Conservation (phyloP, 2,329 filamentous ascomycete genomes). For the Talaromyces rugulosus region DNA sequence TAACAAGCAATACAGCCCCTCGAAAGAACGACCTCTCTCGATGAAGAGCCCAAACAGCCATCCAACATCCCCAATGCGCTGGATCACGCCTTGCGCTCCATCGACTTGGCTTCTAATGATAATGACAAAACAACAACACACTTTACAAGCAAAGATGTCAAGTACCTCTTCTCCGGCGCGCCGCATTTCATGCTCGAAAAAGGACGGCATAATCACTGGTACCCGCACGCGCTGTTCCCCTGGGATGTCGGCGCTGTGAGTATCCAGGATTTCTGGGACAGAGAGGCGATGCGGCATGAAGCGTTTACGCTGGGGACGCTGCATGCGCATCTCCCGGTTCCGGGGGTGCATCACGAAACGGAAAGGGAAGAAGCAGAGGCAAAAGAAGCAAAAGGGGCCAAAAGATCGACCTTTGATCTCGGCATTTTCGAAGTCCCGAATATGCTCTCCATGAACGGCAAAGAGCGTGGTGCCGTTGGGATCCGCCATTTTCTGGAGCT, state of each 20-base stretch:
- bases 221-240: slow-evolving; percentile 42
- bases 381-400: slow-evolving; percentile 20
- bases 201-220: slow-evolving; percentile 35
- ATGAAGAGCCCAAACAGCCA: slow-evolving; percentile 24
- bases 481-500: slow-evolving; percentile 47
- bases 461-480: slow-evolving; percentile 44
- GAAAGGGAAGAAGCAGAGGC: slow-evolving; percentile 19
- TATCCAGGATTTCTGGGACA: slow-evolving; percentile 39
- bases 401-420: slow-evolving; percentile 39
- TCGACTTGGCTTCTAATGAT: neutral
- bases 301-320: slow-evolving; percentile 40
- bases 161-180: slow-evolving; percentile 39
- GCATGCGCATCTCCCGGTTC: slow-evolving; percentile 42
- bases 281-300: slow-evolving; percentile 35
- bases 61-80: slow-evolving; percentile 24
- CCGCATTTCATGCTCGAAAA: slow-evolving; percentile 44
- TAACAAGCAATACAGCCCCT: neutral
- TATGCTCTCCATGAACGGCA: slow-evolving; percentile 44
- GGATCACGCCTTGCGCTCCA: slow-evolving; percentile 18
- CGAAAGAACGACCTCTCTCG: slow-evolving; percentile 10
- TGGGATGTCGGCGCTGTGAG: slow-evolving; percentile 37
- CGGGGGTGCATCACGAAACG: slow-evolving; percentile 24
- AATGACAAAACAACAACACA: neutral
- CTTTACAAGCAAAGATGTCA: slow-evolving; percentile 35
- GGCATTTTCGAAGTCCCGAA: slow-evolving; percentile 47